A percentile compares a stretch with the other conserved stretches of the same genome.
phyloP scores from a whole-genome alignment of 2,329 filamentous ascomycete species.

The Neofusicoccum ribis region DNA sequence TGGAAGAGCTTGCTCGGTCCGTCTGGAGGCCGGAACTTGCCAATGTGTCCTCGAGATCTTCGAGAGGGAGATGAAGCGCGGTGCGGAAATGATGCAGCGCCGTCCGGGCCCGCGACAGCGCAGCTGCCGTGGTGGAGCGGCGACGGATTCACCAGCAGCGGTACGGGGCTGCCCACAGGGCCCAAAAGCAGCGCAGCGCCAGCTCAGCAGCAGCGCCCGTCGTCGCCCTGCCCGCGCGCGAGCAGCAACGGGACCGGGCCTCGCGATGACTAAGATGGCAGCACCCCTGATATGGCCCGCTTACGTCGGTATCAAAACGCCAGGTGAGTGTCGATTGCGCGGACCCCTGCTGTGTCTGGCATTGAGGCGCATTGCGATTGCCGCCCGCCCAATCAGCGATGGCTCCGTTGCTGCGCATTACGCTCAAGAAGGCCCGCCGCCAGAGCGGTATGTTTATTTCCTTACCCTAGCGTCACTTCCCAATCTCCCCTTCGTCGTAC shows the following conservation, averaged over 20 bases:
- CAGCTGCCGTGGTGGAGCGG: not conserved
- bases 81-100: conserved; percentile 8
- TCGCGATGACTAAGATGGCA: not conserved
- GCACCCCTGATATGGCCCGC: not conserved
- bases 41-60: conserved; percentile 1
- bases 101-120: not conserved
- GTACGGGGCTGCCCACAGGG: not conserved
- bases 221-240: not conserved
- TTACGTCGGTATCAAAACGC: conserved; percentile 7
- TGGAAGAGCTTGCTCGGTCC: conserved; percentile 1
- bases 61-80: conserved; percentile 5
- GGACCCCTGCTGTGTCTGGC: conserved; percentile 5
- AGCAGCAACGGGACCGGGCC: not conserved
- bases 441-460: conserved; percentile 19
- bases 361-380: conserved; percentile 6
- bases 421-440: conserved; percentile 8
- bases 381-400: conserved; percentile 7
- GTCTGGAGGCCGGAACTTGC: not conserved
- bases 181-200: not conserved
- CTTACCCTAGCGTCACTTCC: conserved; percentile 14
- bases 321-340: not conserved
- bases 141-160: not conserved
- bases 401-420: conserved; percentile 13
- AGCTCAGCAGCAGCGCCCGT: too few species aligned
- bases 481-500: conserved; percentile 17